These are phyloP conservation scores for Kwoniella newhampshirensis DNA, from an alignment of 768 basidiomycete genomes.

Conservation along the genomic window DNA sequence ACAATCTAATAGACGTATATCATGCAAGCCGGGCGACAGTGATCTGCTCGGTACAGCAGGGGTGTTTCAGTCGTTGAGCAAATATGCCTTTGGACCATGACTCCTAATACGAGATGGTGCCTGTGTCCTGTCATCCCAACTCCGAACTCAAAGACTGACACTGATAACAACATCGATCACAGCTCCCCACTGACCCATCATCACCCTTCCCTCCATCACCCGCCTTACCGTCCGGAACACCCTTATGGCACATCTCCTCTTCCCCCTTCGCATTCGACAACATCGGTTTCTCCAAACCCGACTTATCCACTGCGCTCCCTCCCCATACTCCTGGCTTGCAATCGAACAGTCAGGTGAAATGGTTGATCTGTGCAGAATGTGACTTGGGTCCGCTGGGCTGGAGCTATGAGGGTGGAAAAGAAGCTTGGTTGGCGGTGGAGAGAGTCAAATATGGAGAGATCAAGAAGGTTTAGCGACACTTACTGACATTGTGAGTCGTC, in stretches of 20 bases:
- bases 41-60: too few relatives aligned
- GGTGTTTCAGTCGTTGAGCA: too few relatives aligned
- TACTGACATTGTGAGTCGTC: not conserved
- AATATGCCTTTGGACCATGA: too few relatives aligned
- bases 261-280: constrained; percentile 53
- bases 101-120: not conserved
- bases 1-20: not conserved
- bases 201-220: constrained; percentile 34
- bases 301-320: constrained; percentile 6
- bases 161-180: not conserved
- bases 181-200: constrained; percentile 37
- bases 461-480: not conserved
- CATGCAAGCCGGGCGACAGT: too few relatives aligned
- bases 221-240: not conserved
- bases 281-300: constrained; percentile 51
- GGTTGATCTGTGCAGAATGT: constrained; percentile 54
- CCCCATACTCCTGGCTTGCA: constrained; percentile 2
- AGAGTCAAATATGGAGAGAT: constrained; percentile 43
- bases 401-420: constrained; percentile 51
- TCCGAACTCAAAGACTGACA: not conserved
- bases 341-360: constrained; percentile 44
- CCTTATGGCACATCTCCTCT: constrained; percentile 45
- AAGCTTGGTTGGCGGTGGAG: constrained; percentile 49
- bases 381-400: constrained; percentile 54
- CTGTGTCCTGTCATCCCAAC: not conserved